phyloP scores from a whole-genome alignment of 805 yeast species.

The Schizosaccharomyces osmophilus region DNA sequence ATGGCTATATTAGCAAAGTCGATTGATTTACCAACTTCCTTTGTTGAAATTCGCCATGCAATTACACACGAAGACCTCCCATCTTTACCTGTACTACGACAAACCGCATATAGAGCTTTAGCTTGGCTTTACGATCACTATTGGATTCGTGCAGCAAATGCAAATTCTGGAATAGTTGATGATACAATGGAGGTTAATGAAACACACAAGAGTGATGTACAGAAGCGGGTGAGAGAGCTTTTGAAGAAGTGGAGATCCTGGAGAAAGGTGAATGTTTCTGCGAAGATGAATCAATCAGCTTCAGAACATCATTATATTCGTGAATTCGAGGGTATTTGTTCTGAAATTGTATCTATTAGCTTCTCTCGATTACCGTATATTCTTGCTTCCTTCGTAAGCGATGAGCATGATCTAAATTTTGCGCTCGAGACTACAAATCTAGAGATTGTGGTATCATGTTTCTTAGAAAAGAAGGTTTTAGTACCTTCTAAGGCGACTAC shows the following conservation, averaged over 20 bases:
- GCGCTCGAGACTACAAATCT: not conserved
- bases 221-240: not conserved
- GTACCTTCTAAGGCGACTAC: not conserved
- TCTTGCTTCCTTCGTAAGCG: not conserved
- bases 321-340: not conserved
- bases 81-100: slow-evolving; percentile 37
- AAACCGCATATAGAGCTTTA: slow-evolving; percentile 35
- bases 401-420: not conserved
- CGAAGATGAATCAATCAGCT: not conserved
- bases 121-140: slow-evolving; percentile 51
- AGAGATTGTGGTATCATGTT: not conserved
- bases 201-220: not conserved
- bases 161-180: not conserved
- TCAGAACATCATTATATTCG: not conserved
- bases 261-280: not conserved
- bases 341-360: not conserved
- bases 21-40: slow-evolving; percentile 45
- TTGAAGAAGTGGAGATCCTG: not conserved
- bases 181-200: not conserved
- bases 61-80: slow-evolving; percentile 82
- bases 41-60: slow-evolving; percentile 74
- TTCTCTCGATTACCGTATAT: not conserved
- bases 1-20: slow-evolving; percentile 47
- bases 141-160: slow-evolving; percentile 25
- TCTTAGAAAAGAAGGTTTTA: not conserved